phyloP scores from a whole-genome alignment of 2,329 filamentous ascomycete species.

The Teratosphaeria zuluensis region DNA sequence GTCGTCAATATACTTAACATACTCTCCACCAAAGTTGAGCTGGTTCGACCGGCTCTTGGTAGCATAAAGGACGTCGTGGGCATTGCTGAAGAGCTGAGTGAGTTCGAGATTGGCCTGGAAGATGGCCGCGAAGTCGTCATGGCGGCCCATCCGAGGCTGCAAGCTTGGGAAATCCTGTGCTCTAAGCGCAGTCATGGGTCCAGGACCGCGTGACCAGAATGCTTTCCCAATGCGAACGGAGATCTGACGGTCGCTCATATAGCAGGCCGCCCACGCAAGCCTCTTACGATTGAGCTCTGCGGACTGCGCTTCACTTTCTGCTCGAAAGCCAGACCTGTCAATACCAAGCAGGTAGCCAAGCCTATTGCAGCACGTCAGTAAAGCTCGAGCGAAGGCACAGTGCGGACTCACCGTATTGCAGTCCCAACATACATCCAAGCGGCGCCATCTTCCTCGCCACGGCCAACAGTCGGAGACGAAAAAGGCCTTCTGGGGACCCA shows the following conservation, averaged over 20 bases:
- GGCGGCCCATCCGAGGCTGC: constrained; percentile 13
- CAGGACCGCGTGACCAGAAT: constrained; percentile 24
- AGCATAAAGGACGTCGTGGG: constrained; percentile 26
- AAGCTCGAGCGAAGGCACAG: background rate
- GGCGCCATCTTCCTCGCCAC: constrained; percentile 25
- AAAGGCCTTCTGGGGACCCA: constrained; percentile 22
- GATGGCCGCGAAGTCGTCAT: constrained; percentile 25
- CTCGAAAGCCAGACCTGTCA: constrained; percentile 24
- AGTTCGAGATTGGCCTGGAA: constrained; percentile 26
- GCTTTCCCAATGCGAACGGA: constrained; percentile 26
- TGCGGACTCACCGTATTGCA: constrained; percentile 12
- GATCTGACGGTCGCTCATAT: constrained; percentile 25
- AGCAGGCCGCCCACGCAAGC: constrained; percentile 25
- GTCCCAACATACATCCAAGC: constrained; percentile 27
- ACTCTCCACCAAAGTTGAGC: constrained; percentile 25
- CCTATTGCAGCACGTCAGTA: background rate
- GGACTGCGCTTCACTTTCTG: constrained; percentile 18
- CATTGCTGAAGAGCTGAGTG: constrained; percentile 26
- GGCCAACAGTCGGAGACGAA: constrained; percentile 18
- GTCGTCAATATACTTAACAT: constrained; percentile 28
- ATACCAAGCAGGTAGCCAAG: constrained; percentile 26
- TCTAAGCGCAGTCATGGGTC: constrained; percentile 23
- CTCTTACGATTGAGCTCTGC: constrained; percentile 23
- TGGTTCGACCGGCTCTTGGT: constrained; percentile 24
- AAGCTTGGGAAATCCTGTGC: constrained; percentile 24